A percentile compares a stretch with the other conserved stretches of the same genome.
phyloP scores from a whole-genome alignment of 805 yeast genomes.

The Scheffersomyces ergatensis region DNA sequence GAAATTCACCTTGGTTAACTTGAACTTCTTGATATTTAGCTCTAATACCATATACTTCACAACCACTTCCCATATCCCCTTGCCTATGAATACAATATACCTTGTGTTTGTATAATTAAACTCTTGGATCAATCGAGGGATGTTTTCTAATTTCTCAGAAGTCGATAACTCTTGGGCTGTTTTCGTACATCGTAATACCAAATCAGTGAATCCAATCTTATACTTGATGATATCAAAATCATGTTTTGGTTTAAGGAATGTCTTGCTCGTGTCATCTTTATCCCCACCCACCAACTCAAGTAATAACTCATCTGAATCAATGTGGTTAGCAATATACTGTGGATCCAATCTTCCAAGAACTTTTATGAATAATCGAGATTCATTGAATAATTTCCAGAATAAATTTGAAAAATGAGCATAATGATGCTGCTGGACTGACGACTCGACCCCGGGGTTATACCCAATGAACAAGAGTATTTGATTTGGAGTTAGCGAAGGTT shows the following conservation, averaged over 20 bases:
- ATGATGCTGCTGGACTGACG: constrained; percentile 62
- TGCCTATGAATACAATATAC: constrained; percentile 61
- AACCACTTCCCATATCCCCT: constrained; percentile 70
- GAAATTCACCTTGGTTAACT: constrained; percentile 32
- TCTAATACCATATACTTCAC: constrained; percentile 29
- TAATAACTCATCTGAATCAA: constrained; percentile 11
- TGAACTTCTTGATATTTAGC: constrained; percentile 22
- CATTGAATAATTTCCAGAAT: constrained; percentile 65
- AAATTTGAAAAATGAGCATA: constrained; percentile 69
- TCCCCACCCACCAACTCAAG: constrained; percentile 8
- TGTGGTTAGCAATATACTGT: constrained; percentile 1
- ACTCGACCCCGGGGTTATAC: constrained; percentile 67
- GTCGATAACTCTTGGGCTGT: constrained; percentile 52
- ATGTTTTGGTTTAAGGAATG: constrained; percentile 17
- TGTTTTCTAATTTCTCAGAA: constrained; percentile 54
- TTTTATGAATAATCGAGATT: constrained; percentile 43
- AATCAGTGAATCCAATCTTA: constrained; percentile 67
- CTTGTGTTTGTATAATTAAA: constrained; percentile 37
- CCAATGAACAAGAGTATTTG: constrained; percentile 58
- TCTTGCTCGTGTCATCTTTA: constrained; percentile 7
- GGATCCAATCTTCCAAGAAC: constrained; percentile 4
- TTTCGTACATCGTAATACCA: constrained; percentile 62
- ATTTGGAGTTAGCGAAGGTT: constrained; percentile 26
- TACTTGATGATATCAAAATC: constrained; percentile 44
- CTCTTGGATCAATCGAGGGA: constrained; percentile 48